Evolutionary conservation across 169 alveolate species (phyloP).

Genomic region (Cryptosporidium xiaoi): DNA sequence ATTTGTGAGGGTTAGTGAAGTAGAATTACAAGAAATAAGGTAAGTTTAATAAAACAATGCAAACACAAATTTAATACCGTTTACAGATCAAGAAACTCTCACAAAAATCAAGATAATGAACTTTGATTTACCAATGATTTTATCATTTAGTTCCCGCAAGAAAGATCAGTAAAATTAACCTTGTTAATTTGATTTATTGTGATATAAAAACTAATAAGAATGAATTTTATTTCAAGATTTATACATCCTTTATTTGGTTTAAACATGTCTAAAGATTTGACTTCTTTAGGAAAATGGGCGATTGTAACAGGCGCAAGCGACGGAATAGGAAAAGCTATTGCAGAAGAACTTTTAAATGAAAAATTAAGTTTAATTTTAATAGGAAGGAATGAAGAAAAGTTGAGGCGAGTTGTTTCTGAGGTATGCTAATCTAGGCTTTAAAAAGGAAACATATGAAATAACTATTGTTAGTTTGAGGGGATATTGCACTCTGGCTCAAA

Average conservation of each 20-base stretch:
- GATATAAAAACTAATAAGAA: neutral
- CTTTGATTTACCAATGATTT: too few species aligned
- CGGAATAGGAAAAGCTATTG: constrained; percentile 85
- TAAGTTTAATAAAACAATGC: neutral
- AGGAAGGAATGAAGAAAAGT: constrained; percentile 67
- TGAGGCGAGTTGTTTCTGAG: constrained; percentile 15
- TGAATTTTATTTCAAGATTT: constrained; percentile 24
- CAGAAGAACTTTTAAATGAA: constrained; percentile 77
- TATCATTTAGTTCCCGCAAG: too few species aligned
- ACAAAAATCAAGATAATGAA: neutral
- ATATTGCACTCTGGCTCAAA: neutral
- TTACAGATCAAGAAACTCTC: constrained; percentile 11
- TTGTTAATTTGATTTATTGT: neutral
- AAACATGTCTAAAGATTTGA: constrained; percentile 17
- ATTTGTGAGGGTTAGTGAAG: constrained; percentile 33
- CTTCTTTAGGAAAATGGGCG: constrained; percentile 82
- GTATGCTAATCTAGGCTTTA: constrained; percentile 16
- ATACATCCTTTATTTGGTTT: neutral
- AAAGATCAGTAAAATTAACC: too few species aligned
- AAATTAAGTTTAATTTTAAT: constrained; percentile 69
- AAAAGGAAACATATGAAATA: neutral
- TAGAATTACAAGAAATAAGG: constrained; percentile 48
- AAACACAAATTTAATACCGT: neutral
- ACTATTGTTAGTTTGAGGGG: neutral
- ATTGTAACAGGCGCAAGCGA: constrained; percentile 86